phyloP scores from a whole-genome alignment of 2,329 filamentous ascomycete genomes.

The Amauroascus niger region DNA sequence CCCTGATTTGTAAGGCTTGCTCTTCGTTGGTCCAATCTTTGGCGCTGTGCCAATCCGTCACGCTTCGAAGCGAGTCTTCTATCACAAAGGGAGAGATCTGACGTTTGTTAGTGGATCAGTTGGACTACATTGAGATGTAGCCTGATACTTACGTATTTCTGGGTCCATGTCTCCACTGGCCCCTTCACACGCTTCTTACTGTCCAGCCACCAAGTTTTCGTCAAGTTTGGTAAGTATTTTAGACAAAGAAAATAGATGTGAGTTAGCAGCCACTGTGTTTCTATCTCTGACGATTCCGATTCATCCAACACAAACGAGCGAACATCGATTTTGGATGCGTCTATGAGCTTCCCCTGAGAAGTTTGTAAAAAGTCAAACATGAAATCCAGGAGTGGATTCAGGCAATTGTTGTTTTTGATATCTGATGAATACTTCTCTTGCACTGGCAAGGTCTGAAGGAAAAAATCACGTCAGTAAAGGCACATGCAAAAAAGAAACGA shows the following conservation, averaged over 20 bases:
- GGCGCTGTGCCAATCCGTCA: constrained; percentile 34
- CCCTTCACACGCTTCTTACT: constrained; percentile 69
- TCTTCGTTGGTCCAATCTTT: constrained; percentile 44
- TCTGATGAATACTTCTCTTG: constrained; percentile 70
- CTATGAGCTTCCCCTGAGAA: constrained; percentile 59
- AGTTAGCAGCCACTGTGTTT: constrained; percentile 72
- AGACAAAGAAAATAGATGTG: constrained; percentile 79
- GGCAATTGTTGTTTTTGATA: constrained; percentile 62
- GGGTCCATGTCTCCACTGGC: constrained; percentile 74
- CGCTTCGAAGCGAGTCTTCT: constrained; percentile 32
- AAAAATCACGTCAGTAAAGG: background rate
- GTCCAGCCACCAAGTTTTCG: constrained; percentile 75
- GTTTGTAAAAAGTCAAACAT: constrained; percentile 78
- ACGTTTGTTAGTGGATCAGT: background rate
- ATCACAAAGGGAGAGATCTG: constrained; percentile 38
- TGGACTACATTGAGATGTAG: background rate
- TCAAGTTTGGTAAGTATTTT: constrained; percentile 64
- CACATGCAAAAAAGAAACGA: background rate
- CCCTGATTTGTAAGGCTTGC: constrained; percentile 53
- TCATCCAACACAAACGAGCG: constrained; percentile 51
- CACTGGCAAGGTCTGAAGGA: constrained; percentile 59
- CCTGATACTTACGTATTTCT: constrained; percentile 61
- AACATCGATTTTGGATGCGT: constrained; percentile 61
- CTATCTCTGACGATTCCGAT: constrained; percentile 58
- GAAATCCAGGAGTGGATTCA: constrained; percentile 63